A percentile compares a stretch with the other conserved stretches of the same genome.
These are phyloP conservation scores for Gastrodia elata DNA, from an alignment of 106 monocot species.

Conservation along the genomic window DNA sequence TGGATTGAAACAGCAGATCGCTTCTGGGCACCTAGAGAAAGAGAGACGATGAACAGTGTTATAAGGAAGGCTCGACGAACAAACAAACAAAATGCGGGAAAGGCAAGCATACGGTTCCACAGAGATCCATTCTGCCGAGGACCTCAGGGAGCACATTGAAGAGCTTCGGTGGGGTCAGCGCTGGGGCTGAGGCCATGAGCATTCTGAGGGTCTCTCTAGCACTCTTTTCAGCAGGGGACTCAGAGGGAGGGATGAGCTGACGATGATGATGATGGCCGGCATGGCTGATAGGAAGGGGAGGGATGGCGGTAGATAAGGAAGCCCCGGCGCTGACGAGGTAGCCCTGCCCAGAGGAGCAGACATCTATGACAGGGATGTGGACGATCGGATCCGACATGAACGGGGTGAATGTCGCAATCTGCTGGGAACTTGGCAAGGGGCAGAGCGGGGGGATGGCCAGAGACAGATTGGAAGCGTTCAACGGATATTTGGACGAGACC, in stretches of 20 bases:
- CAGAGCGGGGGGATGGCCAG: constrained; percentile 29
- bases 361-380: constrained; percentile 74
- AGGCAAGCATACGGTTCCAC: background rate
- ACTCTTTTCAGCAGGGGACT: constrained; percentile 68
- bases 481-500: constrained; percentile 17
- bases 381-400: constrained; percentile 97
- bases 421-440: constrained; percentile 39
- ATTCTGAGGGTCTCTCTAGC: constrained; percentile 83
- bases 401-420: constrained; percentile 68
- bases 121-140: constrained; percentile 15
- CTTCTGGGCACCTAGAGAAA: background rate
- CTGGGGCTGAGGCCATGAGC: constrained; percentile 71
- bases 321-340: constrained; percentile 88
- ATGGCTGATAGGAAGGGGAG: constrained; percentile 35
- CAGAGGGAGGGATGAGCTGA: constrained; percentile 47
- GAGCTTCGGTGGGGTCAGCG: constrained; percentile 22
- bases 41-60: background rate
- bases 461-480: constrained; percentile 18
- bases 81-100: background rate
- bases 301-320: constrained; percentile 52
- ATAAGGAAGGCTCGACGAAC: background rate
- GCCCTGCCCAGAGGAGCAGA: constrained; percentile 82
- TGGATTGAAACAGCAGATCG: too few species aligned
- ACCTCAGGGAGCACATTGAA: constrained; percentile 39
- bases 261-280: too few species aligned